A percentile compares a stretch with the other conserved stretches of the same genome.
phyloP scores from a whole-genome alignment of 2,329 filamentous ascomycete species.

The Aspergillus sp. region DNA sequence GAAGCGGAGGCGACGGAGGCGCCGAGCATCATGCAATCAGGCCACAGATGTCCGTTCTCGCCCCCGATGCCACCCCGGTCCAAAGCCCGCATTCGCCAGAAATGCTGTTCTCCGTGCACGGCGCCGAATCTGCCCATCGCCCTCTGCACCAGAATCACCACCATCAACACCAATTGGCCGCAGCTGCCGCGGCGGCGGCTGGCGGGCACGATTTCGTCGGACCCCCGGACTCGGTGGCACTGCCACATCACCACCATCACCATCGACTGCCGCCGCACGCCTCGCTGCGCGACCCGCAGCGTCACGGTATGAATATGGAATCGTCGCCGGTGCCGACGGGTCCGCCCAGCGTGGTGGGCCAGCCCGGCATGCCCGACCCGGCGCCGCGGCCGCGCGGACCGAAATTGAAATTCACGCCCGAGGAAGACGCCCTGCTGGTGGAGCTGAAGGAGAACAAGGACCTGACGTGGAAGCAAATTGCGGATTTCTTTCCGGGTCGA shows the following conservation, averaged over 20 bases:
- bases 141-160: constrained; percentile 23
- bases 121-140: constrained; percentile 28
- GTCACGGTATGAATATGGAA: constrained; percentile 53
- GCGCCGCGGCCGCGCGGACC: constrained; percentile 79
- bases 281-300: constrained; percentile 65
- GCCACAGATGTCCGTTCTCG: constrained; percentile 34
- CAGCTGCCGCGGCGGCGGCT: background rate
- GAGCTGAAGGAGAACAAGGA: constrained; percentile 94
- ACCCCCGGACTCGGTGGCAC: constrained; percentile 43
- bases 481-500: constrained; percentile 89
- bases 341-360: constrained; percentile 81
- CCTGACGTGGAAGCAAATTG: constrained; percentile 95
- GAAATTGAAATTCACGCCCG: constrained; percentile 90
- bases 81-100: constrained; percentile 34
- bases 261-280: constrained; percentile 75
- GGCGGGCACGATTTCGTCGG: constrained; percentile 33
- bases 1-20: constrained; percentile 9
- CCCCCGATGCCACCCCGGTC: constrained; percentile 26
- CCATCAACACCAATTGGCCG: constrained; percentile 17
- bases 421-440: constrained; percentile 84
- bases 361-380: constrained; percentile 81
- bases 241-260: constrained; percentile 70
- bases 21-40: constrained; percentile 24
- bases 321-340: constrained; percentile 52
- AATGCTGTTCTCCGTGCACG: constrained; percentile 35